These are phyloP conservation scores for Fusarium sp. DNA, from an alignment of 2,329 filamentous ascomycete genomes.

Conservation along the genomic window DNA sequence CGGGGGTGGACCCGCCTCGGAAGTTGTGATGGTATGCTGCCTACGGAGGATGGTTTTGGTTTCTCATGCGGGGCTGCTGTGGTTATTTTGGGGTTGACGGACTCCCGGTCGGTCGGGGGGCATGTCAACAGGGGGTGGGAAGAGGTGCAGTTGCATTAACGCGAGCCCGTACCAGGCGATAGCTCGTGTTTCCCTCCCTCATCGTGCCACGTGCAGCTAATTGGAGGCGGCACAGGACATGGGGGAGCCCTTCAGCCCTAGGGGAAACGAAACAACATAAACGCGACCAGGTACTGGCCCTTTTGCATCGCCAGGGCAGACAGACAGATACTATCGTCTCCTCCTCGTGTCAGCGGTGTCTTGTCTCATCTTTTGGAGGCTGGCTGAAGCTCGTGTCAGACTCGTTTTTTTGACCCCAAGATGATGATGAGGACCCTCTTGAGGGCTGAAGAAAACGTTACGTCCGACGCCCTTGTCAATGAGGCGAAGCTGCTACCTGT, in stretches of 20 bases:
- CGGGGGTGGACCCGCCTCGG: slow-evolving; percentile 40
- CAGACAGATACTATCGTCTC: not conserved
- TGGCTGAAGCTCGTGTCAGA: slow-evolving; percentile 35
- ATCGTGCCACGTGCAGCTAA: slow-evolving; percentile 33
- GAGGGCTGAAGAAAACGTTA: not conserved
- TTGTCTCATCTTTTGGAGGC: slow-evolving; percentile 8
- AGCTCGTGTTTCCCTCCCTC: slow-evolving; percentile 39
- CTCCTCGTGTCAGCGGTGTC: slow-evolving; percentile 27
- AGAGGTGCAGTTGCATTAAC: slow-evolving; percentile 20
- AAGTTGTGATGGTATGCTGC: slow-evolving; percentile 18
- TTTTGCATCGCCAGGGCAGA: not conserved
- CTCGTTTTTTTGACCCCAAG: not conserved
- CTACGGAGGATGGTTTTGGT: slow-evolving; percentile 24
- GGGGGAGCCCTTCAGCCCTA: slow-evolving; percentile 31
- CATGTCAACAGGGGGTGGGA: slow-evolving; percentile 32
- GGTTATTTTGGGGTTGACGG: slow-evolving; percentile 40
- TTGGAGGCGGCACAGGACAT: slow-evolving; percentile 26
- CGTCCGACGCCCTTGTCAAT: slow-evolving; percentile 9
- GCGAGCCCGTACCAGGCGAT: slow-evolving; percentile 22
- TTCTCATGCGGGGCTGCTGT: slow-evolving; percentile 33
- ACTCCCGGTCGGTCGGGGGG: slow-evolving; percentile 11
- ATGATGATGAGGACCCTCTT: not conserved
- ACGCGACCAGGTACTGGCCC: slow-evolving; percentile 19
- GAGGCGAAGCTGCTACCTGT: not conserved
- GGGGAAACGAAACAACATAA: slow-evolving; percentile 10